These are phyloP conservation scores for Saccharomycopsis fibuligera DNA, from an alignment of 805 yeast species.

Conservation along the genomic window DNA sequence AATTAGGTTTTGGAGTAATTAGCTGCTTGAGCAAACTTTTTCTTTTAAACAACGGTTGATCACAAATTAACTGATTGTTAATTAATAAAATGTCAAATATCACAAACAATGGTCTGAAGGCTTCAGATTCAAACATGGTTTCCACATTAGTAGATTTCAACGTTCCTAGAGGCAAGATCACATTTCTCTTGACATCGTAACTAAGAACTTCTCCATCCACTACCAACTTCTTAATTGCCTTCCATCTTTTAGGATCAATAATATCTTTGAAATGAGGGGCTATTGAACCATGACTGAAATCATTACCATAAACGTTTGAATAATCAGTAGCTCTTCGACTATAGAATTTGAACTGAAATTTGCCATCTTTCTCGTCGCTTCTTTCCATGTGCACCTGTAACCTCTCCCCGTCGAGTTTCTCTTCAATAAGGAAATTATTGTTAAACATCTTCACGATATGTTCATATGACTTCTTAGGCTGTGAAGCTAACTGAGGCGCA, in stretches of 20 bases:
- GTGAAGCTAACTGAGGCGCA: slow-evolving; percentile 69
- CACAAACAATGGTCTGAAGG: slow-evolving; percentile 48
- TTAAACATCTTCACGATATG: slow-evolving; percentile 37
- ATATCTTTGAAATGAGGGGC: slow-evolving; percentile 43
- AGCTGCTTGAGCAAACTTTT: slow-evolving; percentile 44
- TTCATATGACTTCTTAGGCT: slow-evolving; percentile 43
- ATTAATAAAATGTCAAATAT: slow-evolving; percentile 69
- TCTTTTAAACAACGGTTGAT: slow-evolving; percentile 48
- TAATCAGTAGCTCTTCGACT: slow-evolving; percentile 71
- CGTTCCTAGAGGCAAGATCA: slow-evolving; percentile 72
- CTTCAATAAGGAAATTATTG: slow-evolving; percentile 63
- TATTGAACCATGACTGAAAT: slow-evolving; percentile 43
- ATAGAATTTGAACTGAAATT: slow-evolving; percentile 38
- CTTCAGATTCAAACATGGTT: slow-evolving; percentile 31
- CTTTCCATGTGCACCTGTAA: slow-evolving; percentile 59
- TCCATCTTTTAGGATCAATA: slow-evolving; percentile 24
- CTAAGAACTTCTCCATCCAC: slow-evolving; percentile 95
- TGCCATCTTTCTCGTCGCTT: slow-evolving; percentile 27
- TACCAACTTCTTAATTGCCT: slow-evolving; percentile 32
- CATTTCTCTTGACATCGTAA: slow-evolving; percentile 54
- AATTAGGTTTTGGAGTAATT: slow-evolving; percentile 36
- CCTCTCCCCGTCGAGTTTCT: slow-evolving; percentile 91
- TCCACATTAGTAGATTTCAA: slow-evolving; percentile 64
- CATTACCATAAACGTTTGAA: slow-evolving; percentile 60
- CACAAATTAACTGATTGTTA: slow-evolving; percentile 59